Evolutionary conservation across 164 flowering plant genomes (phyloP).

Genomic region (Nymphaea thermarum): DNA sequence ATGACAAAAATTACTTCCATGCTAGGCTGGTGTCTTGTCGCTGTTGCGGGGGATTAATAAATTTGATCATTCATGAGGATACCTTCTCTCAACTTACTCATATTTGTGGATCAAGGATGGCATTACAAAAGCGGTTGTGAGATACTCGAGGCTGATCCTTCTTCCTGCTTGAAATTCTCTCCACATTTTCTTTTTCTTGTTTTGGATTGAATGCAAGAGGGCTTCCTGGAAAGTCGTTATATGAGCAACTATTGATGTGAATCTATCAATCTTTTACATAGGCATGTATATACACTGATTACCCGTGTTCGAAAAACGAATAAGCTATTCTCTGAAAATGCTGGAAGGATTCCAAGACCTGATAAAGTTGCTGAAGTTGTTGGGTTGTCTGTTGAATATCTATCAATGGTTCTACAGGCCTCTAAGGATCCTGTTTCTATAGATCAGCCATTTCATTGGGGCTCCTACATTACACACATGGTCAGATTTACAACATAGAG

Average conservation of each 20-base stretch:
- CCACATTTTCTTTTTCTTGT: background rate
- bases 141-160: background rate
- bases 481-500: background rate
- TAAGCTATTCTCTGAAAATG: background rate
- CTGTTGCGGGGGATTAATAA: background rate
- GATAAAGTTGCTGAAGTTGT: background rate
- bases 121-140: background rate
- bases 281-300: background rate
- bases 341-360: background rate
- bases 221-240: background rate
- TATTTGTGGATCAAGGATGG: constrained; percentile 1
- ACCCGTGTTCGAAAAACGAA: background rate
- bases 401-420: background rate
- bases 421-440: background rate
- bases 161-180: background rate
- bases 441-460: background rate
- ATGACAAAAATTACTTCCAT: too few relatives aligned
- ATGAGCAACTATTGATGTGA: background rate
- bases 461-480: background rate
- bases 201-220: too few relatives aligned
- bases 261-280: background rate
- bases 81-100: background rate
- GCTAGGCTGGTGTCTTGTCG: background rate
- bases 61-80: constrained; percentile 1
- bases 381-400: background rate